phyloP scores from a whole-genome alignment of 1,284 basidiomycete species.

The Cutaneotrichosporon cyanovorans region DNA sequence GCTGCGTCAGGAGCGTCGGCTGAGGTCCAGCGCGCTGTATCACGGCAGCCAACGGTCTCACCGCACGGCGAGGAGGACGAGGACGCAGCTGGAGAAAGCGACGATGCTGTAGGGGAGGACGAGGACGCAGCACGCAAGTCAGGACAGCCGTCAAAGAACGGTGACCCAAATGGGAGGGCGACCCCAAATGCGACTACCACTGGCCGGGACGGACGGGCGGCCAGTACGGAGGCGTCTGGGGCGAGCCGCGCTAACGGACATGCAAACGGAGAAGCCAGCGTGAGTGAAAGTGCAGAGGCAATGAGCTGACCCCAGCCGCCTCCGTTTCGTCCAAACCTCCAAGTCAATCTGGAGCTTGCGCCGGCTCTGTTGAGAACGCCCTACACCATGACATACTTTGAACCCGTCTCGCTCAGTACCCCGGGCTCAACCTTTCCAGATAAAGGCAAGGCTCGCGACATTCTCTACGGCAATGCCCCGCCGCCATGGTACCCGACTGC shows the following conservation, averaged over 20 bases:
- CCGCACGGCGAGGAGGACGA: slow-evolving; percentile 25
- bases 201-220: slow-evolving; percentile 15
- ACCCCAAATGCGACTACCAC: slow-evolving; percentile 14
- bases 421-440: slow-evolving; percentile 37
- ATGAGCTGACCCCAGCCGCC: slow-evolving; percentile 20
- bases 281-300: slow-evolving; percentile 7
- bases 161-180: slow-evolving; percentile 22
- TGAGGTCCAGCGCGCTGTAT: slow-evolving; percentile 12
- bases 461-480: slow-evolving; percentile 25
- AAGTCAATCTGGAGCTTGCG: slow-evolving; percentile 31
- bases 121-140: slow-evolving; percentile 8
- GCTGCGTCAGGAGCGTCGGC: slow-evolving; percentile 10
- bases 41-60: slow-evolving; percentile 8
- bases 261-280: slow-evolving; percentile 16
- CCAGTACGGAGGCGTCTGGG: slow-evolving; percentile 16
- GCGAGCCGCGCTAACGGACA: slow-evolving; percentile 20
- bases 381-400: slow-evolving; percentile 56
- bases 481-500: slow-evolving; percentile 34
- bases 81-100: slow-evolving; percentile 38
- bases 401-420: slow-evolving; percentile 25
- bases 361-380: slow-evolving; percentile 70
- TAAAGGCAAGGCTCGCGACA: slow-evolving; percentile 38
- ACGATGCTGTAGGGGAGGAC: slow-evolving; percentile 26
- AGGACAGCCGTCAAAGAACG: slow-evolving; percentile 3
- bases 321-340: slow-evolving; percentile 36